Conservation (phyloP, 169 alveolate species). For the Amoebophrya sp. region DNA sequence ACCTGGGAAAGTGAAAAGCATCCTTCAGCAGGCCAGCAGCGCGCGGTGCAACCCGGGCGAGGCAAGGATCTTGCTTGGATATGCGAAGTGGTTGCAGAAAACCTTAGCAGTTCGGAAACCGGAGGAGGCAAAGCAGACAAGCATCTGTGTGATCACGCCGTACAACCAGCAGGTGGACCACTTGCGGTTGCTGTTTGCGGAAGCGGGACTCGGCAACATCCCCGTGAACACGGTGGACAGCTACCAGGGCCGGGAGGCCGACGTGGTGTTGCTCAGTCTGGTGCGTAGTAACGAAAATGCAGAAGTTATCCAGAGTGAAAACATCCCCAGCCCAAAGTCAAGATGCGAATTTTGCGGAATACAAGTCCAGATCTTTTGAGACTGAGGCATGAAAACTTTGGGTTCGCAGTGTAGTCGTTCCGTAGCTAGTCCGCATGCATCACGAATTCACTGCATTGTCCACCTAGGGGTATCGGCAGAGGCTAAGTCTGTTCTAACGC, state of each 20-base stretch:
- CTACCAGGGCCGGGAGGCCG: constrained; percentile 51
- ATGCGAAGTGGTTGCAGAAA: background rate
- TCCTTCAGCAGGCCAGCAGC: background rate
- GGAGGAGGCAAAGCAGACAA: background rate
- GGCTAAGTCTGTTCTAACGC: no score
- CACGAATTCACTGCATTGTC: no score
- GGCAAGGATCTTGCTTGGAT: background rate
- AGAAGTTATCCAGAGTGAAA: no score
- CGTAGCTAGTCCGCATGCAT: no score
- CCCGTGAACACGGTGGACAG: constrained; percentile 48
- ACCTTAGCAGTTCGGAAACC: background rate
- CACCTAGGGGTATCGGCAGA: no score
- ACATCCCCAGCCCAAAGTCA: no score
- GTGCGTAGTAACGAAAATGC: constrained; percentile 48
- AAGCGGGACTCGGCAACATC: constrained; percentile 26
- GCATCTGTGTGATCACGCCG: constrained; percentile 45
- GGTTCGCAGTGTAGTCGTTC: no score
- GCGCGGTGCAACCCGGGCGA: constrained; percentile 3
- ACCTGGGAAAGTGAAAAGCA: background rate
- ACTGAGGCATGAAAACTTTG: no score
- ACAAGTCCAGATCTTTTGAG: no score
- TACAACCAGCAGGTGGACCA: constrained; percentile 48
- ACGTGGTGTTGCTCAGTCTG: constrained; percentile 44
- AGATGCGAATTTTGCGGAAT: no score
- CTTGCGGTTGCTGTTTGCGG: constrained; percentile 37